Conservation (phyloP, 2,329 filamentous ascomycete genomes). For the Trichoderma atroviride region DNA sequence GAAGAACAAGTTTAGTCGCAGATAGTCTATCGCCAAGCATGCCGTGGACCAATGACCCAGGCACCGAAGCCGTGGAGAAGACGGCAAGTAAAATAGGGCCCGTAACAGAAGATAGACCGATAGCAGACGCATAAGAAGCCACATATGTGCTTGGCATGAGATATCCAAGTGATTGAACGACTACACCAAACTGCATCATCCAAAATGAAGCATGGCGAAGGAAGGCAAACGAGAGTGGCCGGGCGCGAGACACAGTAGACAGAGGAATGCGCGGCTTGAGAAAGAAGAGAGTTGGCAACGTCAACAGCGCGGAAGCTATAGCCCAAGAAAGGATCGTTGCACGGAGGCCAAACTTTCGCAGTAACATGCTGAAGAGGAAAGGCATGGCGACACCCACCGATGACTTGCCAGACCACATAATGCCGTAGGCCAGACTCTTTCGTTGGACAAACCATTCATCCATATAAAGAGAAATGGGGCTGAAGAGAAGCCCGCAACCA, state of each 20-base stretch:
- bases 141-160: constrained; percentile 66
- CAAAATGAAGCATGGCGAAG: constrained; percentile 56
- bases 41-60: constrained; percentile 62
- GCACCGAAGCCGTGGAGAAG: constrained; percentile 63
- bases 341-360: constrained; percentile 53
- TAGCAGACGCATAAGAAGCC: constrained; percentile 56
- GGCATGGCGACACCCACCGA: constrained; percentile 52
- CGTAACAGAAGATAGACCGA: constrained; percentile 57
- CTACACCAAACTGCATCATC: constrained; percentile 60
- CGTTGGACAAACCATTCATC: constrained; percentile 64
- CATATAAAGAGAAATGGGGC: constrained; percentile 59
- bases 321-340: constrained; percentile 59
- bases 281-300: constrained; percentile 57
- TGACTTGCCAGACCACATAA: constrained; percentile 61
- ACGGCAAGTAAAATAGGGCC: constrained; percentile 60
- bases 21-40: constrained; percentile 58
- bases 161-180: constrained; percentile 63
- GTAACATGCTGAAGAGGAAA: constrained; percentile 55
- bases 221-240: constrained; percentile 52
- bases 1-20: constrained; percentile 56
- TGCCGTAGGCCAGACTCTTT: constrained; percentile 63
- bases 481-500: constrained; percentile 58
- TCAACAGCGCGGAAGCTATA: constrained; percentile 52
- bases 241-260: constrained; percentile 38
- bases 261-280: constrained; percentile 57